phyloP scores from a whole-genome alignment of 2,329 filamentous ascomycete species.

The Aschersonia sp. region DNA sequence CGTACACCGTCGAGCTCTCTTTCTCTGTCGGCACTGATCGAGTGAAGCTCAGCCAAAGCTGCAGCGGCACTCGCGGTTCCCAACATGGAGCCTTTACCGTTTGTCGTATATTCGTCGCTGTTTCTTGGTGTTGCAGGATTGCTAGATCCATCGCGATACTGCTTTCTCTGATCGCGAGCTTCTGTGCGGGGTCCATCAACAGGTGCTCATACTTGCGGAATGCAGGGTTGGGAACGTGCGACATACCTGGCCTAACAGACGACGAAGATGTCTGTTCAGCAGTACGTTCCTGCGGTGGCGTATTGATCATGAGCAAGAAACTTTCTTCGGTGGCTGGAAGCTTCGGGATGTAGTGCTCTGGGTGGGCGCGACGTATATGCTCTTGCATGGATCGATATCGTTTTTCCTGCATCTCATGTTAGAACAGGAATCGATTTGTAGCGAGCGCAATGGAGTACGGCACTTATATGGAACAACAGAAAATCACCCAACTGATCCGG shows the following conservation, averaged over 20 bases:
- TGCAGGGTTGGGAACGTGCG: not conserved
- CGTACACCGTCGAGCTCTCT: constrained; percentile 67
- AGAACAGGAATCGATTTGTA: no score
- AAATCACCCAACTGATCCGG: not conserved
- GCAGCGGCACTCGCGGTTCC: constrained; percentile 60
- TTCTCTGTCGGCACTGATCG: constrained; percentile 59
- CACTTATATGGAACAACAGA: not conserved
- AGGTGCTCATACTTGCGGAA: not conserved
- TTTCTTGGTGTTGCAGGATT: constrained; percentile 54
- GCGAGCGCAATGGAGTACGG: no score
- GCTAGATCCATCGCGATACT: constrained; percentile 46
- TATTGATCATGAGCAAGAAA: constrained; percentile 92
- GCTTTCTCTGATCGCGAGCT: constrained; percentile 40
- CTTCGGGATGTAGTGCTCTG: constrained; percentile 94
- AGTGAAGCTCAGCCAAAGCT: constrained; percentile 69
- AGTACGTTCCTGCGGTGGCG: constrained; percentile 60
- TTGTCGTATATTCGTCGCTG: constrained; percentile 48
- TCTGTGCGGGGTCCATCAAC: constrained; percentile 13
- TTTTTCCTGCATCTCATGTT: constrained; percentile 51
- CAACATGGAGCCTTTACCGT: constrained; percentile 29
- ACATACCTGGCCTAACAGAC: constrained; percentile 18
- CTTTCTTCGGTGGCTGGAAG: constrained; percentile 95
- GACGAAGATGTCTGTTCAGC: constrained; percentile 15
- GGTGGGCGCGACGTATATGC: constrained; percentile 93
- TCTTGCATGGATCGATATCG: constrained; percentile 98